Percentiles rank a stretch among this genome's conserved stretches.
Evolutionary conservation across 805 yeast species (phyloP).

Genomic region (Tetrapisispora fleetii): DNA sequence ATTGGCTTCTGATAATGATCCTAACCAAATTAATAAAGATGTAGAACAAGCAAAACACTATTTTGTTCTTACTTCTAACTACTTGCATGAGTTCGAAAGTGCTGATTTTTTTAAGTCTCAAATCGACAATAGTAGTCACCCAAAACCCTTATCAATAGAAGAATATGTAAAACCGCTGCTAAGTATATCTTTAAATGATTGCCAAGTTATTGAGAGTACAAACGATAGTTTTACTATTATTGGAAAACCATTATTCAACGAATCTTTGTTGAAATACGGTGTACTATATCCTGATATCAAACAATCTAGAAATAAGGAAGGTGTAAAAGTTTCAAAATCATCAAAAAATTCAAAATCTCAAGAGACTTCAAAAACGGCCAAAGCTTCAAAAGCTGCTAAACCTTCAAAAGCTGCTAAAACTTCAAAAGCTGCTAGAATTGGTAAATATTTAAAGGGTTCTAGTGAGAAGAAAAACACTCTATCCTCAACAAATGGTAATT

Average conservation of each 20-base stretch:
- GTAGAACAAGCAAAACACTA: background rate
- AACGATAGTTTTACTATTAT: constrained; percentile 34
- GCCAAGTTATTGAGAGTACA: constrained; percentile 25
- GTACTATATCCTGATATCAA: background rate
- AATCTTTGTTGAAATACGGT: background rate
- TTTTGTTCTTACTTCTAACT: constrained; percentile 56
- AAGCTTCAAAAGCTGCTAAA: background rate
- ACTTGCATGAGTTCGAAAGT: constrained; percentile 53
- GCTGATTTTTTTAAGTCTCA: constrained; percentile 18
- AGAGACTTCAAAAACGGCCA: background rate
- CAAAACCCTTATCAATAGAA: constrained; percentile 1
- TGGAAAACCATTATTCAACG: constrained; percentile 24
- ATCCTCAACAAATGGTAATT: background rate
- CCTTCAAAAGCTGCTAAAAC: background rate
- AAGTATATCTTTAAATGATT: constrained; percentile 33
- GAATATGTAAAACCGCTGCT: constrained; percentile 24
- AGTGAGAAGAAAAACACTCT: background rate
- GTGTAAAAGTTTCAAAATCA: background rate
- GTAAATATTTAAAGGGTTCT: background rate
- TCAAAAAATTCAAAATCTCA: background rate
- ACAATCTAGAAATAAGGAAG: background rate
- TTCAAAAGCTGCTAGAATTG: background rate
- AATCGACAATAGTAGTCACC: background rate
- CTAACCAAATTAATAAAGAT: background rate
- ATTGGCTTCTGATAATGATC: background rate